These are phyloP conservation scores for Zasmidium citrigriseum DNA, from an alignment of 2,329 filamentous ascomycete species.

Conservation along the genomic window DNA sequence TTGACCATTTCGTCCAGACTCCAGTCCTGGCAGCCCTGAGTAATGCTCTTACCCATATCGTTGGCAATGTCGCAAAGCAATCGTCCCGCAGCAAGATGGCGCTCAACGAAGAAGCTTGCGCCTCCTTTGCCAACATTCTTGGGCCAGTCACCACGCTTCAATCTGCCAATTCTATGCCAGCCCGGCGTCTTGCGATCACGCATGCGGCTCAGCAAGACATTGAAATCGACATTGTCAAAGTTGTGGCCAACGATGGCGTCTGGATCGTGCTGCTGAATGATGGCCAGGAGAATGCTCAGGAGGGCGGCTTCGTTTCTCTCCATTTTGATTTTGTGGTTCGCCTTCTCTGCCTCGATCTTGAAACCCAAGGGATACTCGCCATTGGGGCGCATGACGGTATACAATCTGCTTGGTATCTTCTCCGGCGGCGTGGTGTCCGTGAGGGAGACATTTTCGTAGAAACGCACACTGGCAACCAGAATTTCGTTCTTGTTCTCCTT, in stretches of 20 bases:
- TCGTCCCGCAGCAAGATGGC: constrained; percentile 84
- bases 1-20: constrained; percentile 97
- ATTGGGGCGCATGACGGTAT: constrained; percentile 85
- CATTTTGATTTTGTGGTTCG: constrained; percentile 74
- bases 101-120: constrained; percentile 89
- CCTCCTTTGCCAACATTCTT: constrained; percentile 80
- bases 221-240: constrained; percentile 96
- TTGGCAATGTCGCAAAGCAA: constrained; percentile 93
- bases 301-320: constrained; percentile 84
- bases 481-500: constrained; percentile 98
- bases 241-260: constrained; percentile 94
- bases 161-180: constrained; percentile 89
- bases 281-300: constrained; percentile 83
- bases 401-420: constrained; percentile 83
- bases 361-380: constrained; percentile 84
- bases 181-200: constrained; percentile 88
- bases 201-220: constrained; percentile 81
- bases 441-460: constrained; percentile 88
- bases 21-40: constrained; percentile 98
- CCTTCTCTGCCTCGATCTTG: constrained; percentile 72
- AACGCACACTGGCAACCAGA: constrained; percentile 82
- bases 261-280: constrained; percentile 84
- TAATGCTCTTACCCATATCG: constrained; percentile 93
- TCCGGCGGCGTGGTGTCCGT: constrained; percentile 87
- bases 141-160: constrained; percentile 85